Base-by-base conservation (phyloP, 140 eudicot genomes). In the Anethum foeniculum region DNA sequence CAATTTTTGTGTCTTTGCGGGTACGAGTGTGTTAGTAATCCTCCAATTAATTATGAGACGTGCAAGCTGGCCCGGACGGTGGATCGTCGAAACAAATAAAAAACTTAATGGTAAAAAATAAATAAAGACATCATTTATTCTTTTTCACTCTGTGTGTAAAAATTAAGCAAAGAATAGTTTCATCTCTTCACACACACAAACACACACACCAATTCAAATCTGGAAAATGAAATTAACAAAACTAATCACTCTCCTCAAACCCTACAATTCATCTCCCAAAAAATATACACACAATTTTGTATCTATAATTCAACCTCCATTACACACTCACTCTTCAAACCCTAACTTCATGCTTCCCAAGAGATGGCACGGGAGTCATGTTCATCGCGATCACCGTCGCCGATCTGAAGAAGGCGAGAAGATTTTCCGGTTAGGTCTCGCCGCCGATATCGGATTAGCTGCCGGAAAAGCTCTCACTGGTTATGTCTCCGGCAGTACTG, bases 401-500 rank as follows among this genome's bases (percentile, higher is more conserved):
- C 74, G 81, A 15, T 81, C 90, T 18, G 88, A 92, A 77, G 93
- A 89, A 56, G 96, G 96, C 21, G 97, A 92, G 79, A 87, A 88
- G 62, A 89, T 94, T 3, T 92, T 95, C 87, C 85, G 92, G 71
- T 85, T 95, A 3, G 99, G 99, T 0, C 92, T 95, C n/a, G 90
- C 88, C 71, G 97, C 99, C 39, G 99, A 90, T 69, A 72, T 95
- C 58, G 95, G 96, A 7, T 84, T 95, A 77, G 89, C 99, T 47
- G 86, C 86, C 67, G 97, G 97, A 18, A 95, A 92, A 84, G 92
- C 88, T 3, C 41, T 95, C 76, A 85, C 99, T 3, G 99, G 99
- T 67, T 95, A 95, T 85, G 32, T 95, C 38, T 80, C 97, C 18
- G 97, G 99, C 15, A 95, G 99, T 85, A 95, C 99, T 60, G 97